A percentile compares a stretch with the other conserved stretches of the same genome.
Evolutionary conservation across 352 stramenopile genomes (phyloP).

Genomic region (Globisporangium spinosum): DNA sequence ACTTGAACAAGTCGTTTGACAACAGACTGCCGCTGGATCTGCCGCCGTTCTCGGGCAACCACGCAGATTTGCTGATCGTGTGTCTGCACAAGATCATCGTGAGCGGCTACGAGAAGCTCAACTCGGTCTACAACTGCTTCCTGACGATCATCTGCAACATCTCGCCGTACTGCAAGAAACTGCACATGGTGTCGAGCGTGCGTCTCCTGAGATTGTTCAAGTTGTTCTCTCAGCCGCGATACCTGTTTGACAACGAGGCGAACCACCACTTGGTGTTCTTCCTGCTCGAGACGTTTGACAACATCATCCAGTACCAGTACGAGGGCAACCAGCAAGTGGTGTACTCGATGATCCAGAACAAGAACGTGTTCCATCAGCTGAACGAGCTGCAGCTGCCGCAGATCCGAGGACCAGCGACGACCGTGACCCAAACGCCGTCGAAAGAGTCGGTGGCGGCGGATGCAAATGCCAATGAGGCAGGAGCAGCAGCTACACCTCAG

Average conservation of each 20-base stretch:
- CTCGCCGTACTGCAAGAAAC: conserved; percentile 95
- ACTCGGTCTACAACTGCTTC: conserved; percentile 98
- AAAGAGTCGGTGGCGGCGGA: conserved; percentile 10
- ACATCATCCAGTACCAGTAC: conserved; percentile 99
- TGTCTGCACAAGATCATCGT: conserved; percentile 98
- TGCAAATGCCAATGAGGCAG: conserved; percentile 13
- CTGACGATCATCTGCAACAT: conserved; percentile 99
- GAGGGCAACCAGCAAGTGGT: conserved; percentile 96
- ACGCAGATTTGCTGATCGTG: conserved; percentile 96
- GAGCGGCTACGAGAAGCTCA: conserved; percentile 95
- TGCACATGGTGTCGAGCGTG: conserved; percentile 94
- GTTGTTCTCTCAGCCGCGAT: conserved; percentile 92
- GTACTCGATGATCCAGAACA: conserved; percentile 97
- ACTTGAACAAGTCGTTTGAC: conserved; percentile 95
- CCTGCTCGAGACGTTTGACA: conserved; percentile 98
- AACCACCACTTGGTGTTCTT: conserved; percentile 96
- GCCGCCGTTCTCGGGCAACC: conserved; percentile 93
- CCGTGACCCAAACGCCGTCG: conserved; percentile 1
- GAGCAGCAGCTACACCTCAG: neutral
- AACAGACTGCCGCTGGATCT: conserved; percentile 93
- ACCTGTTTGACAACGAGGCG: conserved; percentile 94
- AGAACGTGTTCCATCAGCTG: conserved; percentile 91
- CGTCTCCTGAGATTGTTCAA: conserved; percentile 97
- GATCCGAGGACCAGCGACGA: conserved; percentile 41
- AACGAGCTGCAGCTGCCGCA: conserved; percentile 89